These are phyloP conservation scores for Claviceps arundinis DNA, from an alignment of 2,329 filamentous ascomycete species.

Conservation along the genomic window DNA sequence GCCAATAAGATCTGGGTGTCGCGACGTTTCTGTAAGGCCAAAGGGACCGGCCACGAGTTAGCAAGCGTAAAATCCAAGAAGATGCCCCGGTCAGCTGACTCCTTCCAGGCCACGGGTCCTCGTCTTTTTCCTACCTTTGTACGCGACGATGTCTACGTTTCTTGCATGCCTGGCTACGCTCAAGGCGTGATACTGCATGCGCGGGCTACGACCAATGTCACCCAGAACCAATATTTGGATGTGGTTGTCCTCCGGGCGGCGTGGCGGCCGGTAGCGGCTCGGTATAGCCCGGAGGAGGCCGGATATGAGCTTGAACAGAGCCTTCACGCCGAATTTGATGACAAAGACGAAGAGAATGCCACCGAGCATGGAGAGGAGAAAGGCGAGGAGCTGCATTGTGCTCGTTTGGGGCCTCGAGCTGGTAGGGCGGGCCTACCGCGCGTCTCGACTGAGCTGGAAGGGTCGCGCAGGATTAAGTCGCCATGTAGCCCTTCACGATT, in stretches of 20 bases:
- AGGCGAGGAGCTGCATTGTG: constrained; percentile 11
- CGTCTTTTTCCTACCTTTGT: constrained; percentile 45
- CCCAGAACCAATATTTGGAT: constrained; percentile 83
- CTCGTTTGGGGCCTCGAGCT: not conserved
- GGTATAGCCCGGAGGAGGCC: constrained; percentile 17
- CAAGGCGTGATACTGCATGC: constrained; percentile 96
- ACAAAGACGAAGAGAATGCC: constrained; percentile 21
- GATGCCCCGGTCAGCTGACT: no score
- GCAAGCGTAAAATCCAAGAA: no score
- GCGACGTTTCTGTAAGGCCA: constrained; percentile 50
- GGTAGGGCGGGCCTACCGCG: not conserved
- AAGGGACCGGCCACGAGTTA: not conserved
- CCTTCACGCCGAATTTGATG: constrained; percentile 13
- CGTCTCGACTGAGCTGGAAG: no score
- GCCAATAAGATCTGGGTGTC: constrained; percentile 62
- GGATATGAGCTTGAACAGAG: constrained; percentile 12
- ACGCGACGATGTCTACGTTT: constrained; percentile 75
- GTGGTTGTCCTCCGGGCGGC: constrained; percentile 25
- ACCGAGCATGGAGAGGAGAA: constrained; percentile 21
- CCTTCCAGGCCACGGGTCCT: no score
- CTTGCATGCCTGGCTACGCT: constrained; percentile 77
- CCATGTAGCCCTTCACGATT: no score
- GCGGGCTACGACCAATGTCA: constrained; percentile 87
- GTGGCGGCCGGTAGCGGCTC: constrained; percentile 21
- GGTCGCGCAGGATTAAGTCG: no score